Evolutionary conservation across 2,329 filamentous ascomycete species (phyloP), one percentile per base, ranked within the genome.

Genomic region (Beauveria brongniartii): DNA sequence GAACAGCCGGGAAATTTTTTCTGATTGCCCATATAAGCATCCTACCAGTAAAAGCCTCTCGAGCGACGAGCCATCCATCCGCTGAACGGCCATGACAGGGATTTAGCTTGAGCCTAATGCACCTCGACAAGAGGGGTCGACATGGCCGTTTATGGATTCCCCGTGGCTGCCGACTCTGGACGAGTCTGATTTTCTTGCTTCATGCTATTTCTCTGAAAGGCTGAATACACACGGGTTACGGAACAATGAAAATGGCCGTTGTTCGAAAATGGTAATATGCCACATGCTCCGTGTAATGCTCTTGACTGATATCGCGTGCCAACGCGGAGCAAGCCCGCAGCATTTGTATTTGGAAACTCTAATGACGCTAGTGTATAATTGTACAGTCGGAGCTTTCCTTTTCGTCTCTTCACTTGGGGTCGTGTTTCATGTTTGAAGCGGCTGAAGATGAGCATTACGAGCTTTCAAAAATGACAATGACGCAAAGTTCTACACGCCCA

Each of bases 71-170:
- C 16, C 30, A 10, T 34, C 53, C 26, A 28, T 46, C 53, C 34
- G 30, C 55, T 54, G 37, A 24, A 51, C 56, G 47, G 47, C 56
- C 47, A 50, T 54, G 57, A 54, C 48, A 54, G 48, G 55, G 55
- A 41, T 44, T 20, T 26, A 43, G 50, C 57, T 54, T 54, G 57
- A 54, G 57, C 57, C 57, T 59, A 59, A 59, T 59, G 57, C 50
- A 59, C 47, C 28, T 40, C 20, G 41, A 12, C 22, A 18, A 18
- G 43, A 22, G 28, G 56, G 47, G 47, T 26, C 47, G 12, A n/a
- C 28, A 44, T 44, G 56, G 56, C 18, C 56, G n/a, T 54, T 50
- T 46, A 34, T 34, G 56, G 18, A 58, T 57, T 28, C n/a, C 18
- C 22, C 5, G 22, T 8, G 16, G 34, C 44, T 41, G 30, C 9